Percentiles rank a stretch among this genome's conserved stretches.
phyloP scores from a whole-genome alignment of 306 rosid genomes.

The Begonia masoniana region DNA sequence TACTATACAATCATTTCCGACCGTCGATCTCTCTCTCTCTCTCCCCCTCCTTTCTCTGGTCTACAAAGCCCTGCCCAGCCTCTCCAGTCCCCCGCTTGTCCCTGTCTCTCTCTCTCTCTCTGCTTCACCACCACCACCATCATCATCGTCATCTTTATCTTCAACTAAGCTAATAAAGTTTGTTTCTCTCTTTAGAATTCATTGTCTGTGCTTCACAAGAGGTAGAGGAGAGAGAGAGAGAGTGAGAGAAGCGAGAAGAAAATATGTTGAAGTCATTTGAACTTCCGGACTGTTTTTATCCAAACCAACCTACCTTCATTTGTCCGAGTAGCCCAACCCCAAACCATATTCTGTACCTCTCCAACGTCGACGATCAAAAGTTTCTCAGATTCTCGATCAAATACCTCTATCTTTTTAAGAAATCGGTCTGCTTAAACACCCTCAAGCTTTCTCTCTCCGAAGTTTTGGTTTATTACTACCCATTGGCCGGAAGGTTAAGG shows the following conservation, averaged over 20 bases:
- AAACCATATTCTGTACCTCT: conserved; percentile 52
- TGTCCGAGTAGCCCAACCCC: conserved; percentile 59
- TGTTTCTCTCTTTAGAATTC: too few species aligned
- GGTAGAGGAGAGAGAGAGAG: neutral
- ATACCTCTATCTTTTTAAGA: conserved; percentile 50
- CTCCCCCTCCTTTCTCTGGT: neutral
- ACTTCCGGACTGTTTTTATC: conserved; percentile 62
- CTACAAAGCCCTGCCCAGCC: conserved; percentile 11
- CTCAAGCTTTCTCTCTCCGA: conserved; percentile 48
- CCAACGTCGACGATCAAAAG: conserved; percentile 79
- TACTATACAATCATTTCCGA: conserved; percentile 21
- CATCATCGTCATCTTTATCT: too few species aligned
- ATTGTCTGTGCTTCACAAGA: too few species aligned
- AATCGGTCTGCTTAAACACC: conserved; percentile 25
- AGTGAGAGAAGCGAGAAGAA: neutral
- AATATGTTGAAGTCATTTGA: conserved; percentile 37
- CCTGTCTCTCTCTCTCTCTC: conserved; percentile 1
- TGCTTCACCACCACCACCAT: neutral
- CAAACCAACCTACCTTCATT: conserved; percentile 21
- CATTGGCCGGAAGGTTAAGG: conserved; percentile 68
- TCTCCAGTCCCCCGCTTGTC: neutral
- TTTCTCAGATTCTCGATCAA: conserved; percentile 72
- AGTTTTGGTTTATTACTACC: conserved; percentile 69
- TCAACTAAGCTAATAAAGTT: too few species aligned
- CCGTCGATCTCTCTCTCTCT: conserved; percentile 14